These are phyloP conservation scores for Leptographium wingfieldii DNA, from an alignment of 2,329 filamentous ascomycete genomes.

Conservation along the genomic window DNA sequence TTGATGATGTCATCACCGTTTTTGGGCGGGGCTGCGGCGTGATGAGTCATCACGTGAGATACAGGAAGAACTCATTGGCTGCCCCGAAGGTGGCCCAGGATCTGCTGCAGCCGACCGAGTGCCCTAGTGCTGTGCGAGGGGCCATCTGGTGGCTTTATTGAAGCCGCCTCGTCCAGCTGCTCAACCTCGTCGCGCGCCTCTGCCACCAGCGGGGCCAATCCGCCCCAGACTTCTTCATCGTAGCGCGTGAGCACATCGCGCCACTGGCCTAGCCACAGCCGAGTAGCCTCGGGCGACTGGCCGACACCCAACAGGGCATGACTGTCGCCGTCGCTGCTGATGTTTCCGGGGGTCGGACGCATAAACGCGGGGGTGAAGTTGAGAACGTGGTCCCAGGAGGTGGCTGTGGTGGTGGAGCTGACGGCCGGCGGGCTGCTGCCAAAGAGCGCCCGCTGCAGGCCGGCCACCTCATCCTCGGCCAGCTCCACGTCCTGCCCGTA, in stretches of 20 bases:
- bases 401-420: background rate
- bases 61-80: background rate
- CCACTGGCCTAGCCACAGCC: slow-evolving; percentile 42
- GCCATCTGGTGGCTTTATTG: slow-evolving; percentile 9
- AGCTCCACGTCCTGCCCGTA: slow-evolving; percentile 13
- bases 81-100: slow-evolving; percentile 25
- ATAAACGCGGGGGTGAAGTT: slow-evolving; percentile 38
- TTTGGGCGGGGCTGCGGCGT: too few species aligned
- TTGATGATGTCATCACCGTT: too few species aligned
- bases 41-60: background rate
- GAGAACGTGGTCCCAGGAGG: slow-evolving; percentile 31
- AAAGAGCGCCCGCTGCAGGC: slow-evolving; percentile 27
- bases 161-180: slow-evolving; percentile 15
- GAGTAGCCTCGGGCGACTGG: slow-evolving; percentile 25
- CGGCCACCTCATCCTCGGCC: slow-evolving; percentile 18
- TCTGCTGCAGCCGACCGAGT: slow-evolving; percentile 25
- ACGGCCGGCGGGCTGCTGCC: slow-evolving; percentile 4
- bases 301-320: slow-evolving; percentile 24
- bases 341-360: slow-evolving; percentile 11
- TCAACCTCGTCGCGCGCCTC: slow-evolving; percentile 45
- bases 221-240: slow-evolving; percentile 57
- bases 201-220: slow-evolving; percentile 40
- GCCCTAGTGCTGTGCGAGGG: slow-evolving; percentile 18
- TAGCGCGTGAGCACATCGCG: slow-evolving; percentile 42
- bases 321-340: slow-evolving; percentile 9